These are phyloP conservation scores for Chaetomium globosum DNA, from an alignment of 2,329 filamentous ascomycete species.

Conservation along the genomic window DNA sequence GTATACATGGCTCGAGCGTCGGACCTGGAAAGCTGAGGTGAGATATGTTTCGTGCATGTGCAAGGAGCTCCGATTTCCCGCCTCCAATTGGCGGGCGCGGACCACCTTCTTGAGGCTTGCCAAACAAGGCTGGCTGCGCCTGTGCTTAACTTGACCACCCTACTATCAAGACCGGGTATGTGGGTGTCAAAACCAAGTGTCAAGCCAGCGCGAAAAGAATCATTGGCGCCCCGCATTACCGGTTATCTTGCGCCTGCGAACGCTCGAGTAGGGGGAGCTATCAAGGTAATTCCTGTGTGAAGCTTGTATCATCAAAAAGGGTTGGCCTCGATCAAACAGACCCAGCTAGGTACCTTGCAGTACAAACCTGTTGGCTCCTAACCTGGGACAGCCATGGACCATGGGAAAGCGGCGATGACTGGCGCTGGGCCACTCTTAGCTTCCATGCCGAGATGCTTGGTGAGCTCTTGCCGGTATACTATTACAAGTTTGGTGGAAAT, in stretches of 20 bases:
- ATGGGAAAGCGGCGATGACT: no score
- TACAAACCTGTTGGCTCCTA: neutral
- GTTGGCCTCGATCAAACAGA: no score
- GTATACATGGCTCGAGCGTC: neutral
- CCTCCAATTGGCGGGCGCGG: constrained; percentile 27
- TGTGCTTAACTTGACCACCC: constrained; percentile 17
- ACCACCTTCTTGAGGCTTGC: constrained; percentile 15
- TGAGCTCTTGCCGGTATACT: neutral
- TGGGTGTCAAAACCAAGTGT: no score
- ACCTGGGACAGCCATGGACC: no score
- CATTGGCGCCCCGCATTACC: constrained; percentile 2
- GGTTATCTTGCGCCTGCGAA: neutral
- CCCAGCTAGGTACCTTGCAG: no score
- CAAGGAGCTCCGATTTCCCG: constrained; percentile 26
- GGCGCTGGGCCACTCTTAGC: neutral
- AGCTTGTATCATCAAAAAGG: no score
- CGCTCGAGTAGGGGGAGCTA: no score
- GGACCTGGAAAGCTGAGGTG: constrained; percentile 7
- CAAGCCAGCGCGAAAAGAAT: constrained; percentile 9
- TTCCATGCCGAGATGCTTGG: neutral
- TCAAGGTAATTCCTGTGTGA: neutral
- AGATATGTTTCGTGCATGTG: constrained; percentile 7
- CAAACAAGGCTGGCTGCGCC: constrained; percentile 22
- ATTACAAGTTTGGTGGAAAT: neutral
- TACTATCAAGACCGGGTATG: constrained; percentile 20